Percentiles rank a stretch among this genome's conserved stretches.
These are phyloP conservation scores for Corymbia citriodora DNA, from an alignment of 441 rosid genomes.

Conservation along the genomic window DNA sequence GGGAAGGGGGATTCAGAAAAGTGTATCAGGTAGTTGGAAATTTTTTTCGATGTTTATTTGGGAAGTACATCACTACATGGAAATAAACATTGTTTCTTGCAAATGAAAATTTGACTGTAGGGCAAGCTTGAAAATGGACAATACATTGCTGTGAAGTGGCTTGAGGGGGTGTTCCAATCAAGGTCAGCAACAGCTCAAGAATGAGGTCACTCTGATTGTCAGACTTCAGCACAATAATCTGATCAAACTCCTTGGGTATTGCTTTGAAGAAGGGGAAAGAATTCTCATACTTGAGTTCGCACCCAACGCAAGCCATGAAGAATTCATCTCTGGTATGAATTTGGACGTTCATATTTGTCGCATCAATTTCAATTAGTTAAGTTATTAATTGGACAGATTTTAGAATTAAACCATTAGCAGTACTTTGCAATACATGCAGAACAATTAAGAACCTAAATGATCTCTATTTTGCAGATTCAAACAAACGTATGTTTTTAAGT, in stretches of 20 bases:
- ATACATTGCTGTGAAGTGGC: background rate
- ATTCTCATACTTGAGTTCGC: background rate
- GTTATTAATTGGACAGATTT: background rate
- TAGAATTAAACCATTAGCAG: background rate
- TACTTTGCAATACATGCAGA: too few species aligned
- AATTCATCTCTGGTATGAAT: too few species aligned
- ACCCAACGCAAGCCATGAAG: too few species aligned
- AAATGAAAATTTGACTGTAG: background rate
- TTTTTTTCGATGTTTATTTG: too few species aligned
- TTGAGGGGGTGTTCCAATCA: too few species aligned
- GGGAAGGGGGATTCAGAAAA: background rate
- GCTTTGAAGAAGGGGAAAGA: background rate
- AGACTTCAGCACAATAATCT: background rate
- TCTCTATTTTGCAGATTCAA: too few species aligned
- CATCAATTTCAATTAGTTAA: background rate
- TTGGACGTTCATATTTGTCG: background rate
- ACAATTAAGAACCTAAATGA: too few species aligned
- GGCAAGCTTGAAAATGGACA: background rate
- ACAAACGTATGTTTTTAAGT: too few species aligned
- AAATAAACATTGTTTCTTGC: too few species aligned
- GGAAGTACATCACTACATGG: too few species aligned
- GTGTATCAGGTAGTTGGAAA: background rate
- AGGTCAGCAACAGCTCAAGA: background rate
- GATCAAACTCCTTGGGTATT: background rate
- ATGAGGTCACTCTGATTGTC: background rate